phyloP scores from a whole-genome alignment of 352 stramenopile genomes.

The Phytophthora pseudosyringae region DNA sequence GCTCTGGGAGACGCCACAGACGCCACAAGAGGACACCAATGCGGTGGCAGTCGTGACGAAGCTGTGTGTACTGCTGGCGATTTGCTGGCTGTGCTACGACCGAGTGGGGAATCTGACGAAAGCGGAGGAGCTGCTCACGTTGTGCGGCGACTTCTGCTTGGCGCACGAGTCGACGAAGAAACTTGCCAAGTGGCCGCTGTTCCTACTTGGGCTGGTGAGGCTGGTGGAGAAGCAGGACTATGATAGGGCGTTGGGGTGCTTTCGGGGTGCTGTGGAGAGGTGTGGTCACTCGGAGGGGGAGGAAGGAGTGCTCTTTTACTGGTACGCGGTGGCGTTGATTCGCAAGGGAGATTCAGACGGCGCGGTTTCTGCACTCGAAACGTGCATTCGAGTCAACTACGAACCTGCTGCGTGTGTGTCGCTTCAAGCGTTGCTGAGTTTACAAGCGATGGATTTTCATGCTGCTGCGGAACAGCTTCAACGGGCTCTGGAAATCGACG shows the following conservation, averaged over 20 bases:
- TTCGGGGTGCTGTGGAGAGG: slow-evolving; percentile 29
- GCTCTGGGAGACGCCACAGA: slow-evolving; percentile 1
- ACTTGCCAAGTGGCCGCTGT: slow-evolving; percentile 41
- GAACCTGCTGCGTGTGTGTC: slow-evolving; percentile 54
- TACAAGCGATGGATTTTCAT: slow-evolving; percentile 45
- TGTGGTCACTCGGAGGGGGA: background rate
- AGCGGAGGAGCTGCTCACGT: slow-evolving; percentile 33
- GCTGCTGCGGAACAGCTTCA: slow-evolving; percentile 55
- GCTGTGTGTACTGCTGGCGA: slow-evolving; percentile 35
- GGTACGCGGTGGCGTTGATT: slow-evolving; percentile 59
- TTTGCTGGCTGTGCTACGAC: slow-evolving; percentile 47
- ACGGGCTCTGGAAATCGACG: slow-evolving; percentile 64
- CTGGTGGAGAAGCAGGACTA: slow-evolving; percentile 36
- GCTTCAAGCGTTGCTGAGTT: slow-evolving; percentile 51
- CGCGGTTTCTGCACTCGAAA: slow-evolving; percentile 43
- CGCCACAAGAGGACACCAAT: slow-evolving; percentile 3
- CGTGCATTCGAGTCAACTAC: slow-evolving; percentile 57
- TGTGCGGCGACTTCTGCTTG: slow-evolving; percentile 25
- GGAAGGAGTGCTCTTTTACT: slow-evolving; percentile 51
- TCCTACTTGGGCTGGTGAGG: slow-evolving; percentile 50
- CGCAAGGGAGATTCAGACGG: slow-evolving; percentile 23
- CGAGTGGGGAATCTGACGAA: slow-evolving; percentile 19
- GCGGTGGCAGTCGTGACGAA: slow-evolving; percentile 21
- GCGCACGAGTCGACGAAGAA: slow-evolving; percentile 3
- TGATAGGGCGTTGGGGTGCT: slow-evolving; percentile 35